A percentile compares a stretch with the other conserved stretches of the same genome.
These are phyloP conservation scores for Aspergillus sp. DNA, from an alignment of 2,329 filamentous ascomycete species.

Conservation along the genomic window DNA sequence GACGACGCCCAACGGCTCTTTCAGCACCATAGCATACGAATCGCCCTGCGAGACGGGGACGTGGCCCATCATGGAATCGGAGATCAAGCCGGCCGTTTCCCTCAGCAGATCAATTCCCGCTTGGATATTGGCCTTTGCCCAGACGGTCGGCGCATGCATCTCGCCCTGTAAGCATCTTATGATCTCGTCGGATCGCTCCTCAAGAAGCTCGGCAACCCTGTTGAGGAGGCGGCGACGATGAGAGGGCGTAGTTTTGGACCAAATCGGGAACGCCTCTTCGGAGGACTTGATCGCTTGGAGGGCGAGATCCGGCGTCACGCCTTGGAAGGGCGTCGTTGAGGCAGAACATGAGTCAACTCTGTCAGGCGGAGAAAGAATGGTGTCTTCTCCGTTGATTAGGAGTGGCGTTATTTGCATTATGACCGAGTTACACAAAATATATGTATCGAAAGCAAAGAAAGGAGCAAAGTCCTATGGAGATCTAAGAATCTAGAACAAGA, in stretches of 20 bases:
- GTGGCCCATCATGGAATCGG: background rate
- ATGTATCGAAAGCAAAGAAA: no score
- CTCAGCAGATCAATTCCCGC: background rate
- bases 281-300: slow-evolving; percentile 5
- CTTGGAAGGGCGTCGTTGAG: slow-evolving; percentile 2
- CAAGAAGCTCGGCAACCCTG: background rate
- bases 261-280: slow-evolving; percentile 1
- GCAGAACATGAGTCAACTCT: background rate
- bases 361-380: background rate
- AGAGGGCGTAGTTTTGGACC: slow-evolving; percentile 1
- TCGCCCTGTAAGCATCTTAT: slow-evolving; percentile 4
- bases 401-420: background rate
- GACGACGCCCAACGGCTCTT: slow-evolving; percentile 72
- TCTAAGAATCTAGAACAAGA: no score
- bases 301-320: slow-evolving; percentile 7
- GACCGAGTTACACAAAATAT: no score
- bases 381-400: background rate
- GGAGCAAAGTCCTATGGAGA: no score
- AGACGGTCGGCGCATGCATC: slow-evolving; percentile 1
- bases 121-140: slow-evolving; percentile 3
- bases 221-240: background rate
- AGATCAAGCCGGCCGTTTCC: slow-evolving; percentile 16
- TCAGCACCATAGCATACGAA: slow-evolving; percentile 60
- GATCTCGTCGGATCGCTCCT: background rate
- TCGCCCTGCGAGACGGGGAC: slow-evolving; percentile 52